A percentile compares a stretch with the other conserved stretches of the same genome.
Evolutionary conservation across 2,329 filamentous ascomycete genomes (phyloP).

Genomic region (Phoma sp.): DNA sequence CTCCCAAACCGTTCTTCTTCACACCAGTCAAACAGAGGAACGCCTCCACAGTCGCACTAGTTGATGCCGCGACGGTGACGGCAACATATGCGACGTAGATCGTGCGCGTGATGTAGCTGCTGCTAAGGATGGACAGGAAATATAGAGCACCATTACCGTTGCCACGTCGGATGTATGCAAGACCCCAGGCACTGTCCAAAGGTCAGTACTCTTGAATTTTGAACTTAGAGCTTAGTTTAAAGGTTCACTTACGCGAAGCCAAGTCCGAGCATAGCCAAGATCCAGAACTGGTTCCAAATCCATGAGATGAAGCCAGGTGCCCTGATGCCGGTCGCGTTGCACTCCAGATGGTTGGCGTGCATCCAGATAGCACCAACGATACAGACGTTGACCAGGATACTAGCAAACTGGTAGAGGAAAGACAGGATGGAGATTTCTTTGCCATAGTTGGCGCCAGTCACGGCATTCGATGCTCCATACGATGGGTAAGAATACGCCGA

Average conservation of each 20-base stretch:
- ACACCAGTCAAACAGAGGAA: conserved; percentile 20
- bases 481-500: conserved; percentile 24
- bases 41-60: conserved; percentile 21
- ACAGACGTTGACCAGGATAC: conserved; percentile 21
- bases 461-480: conserved; percentile 5
- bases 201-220: neutral
- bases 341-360: conserved; percentile 25
- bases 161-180: conserved; percentile 14
- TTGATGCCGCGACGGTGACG: conserved; percentile 17
- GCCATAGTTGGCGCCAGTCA: conserved; percentile 5
- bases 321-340: conserved; percentile 21
- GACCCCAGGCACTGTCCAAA: conserved; percentile 15
- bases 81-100: conserved; percentile 21
- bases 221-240: accelerated
- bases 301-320: conserved; percentile 23
- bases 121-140: conserved; percentile 15
- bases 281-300: conserved; percentile 23
- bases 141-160: conserved; percentile 11
- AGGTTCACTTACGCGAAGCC: conserved; percentile 19
- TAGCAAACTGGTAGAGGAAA: conserved; percentile 24
- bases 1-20: conserved; percentile 20
- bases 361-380: conserved; percentile 37
- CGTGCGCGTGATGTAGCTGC: conserved; percentile 12
- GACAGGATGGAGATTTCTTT: conserved; percentile 25
- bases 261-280: conserved; percentile 20